phyloP scores from a whole-genome alignment of 345 rosid genomes.

The Barbarea vulgaris region DNA sequence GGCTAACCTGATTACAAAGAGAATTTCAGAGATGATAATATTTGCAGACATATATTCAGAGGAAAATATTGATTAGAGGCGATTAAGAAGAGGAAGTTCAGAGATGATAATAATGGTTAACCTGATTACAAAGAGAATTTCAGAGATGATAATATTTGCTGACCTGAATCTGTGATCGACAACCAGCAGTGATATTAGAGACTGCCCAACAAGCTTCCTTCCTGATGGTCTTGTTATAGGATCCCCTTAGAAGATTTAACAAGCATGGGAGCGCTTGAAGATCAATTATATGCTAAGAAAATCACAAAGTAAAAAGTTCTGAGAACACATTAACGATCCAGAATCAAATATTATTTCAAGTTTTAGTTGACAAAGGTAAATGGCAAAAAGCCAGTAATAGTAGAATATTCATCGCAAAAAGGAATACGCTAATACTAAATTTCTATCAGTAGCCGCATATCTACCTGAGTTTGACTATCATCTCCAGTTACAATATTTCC shows the following conservation, averaged over 20 bases:
- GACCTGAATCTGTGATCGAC: conserved; percentile 44
- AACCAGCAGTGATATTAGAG: conserved; percentile 54
- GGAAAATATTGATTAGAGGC: too few relatives aligned
- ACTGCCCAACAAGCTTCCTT: conserved; percentile 48
- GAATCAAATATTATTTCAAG: not conserved
- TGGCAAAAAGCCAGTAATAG: not conserved
- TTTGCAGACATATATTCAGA: too few relatives aligned
- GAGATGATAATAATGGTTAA: conserved; percentile 13
- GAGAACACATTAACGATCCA: conserved; percentile 10
- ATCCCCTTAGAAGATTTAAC: conserved; percentile 38
- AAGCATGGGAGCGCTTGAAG: conserved; percentile 45
- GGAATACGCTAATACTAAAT: not conserved
- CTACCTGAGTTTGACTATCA: conserved; percentile 44
- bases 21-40: not conserved
- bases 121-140: conserved; percentile 36
- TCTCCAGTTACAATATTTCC: conserved; percentile 44
- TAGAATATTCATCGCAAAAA: not conserved
- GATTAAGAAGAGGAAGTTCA: too few relatives aligned
- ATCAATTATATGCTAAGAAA: conserved; percentile 40
- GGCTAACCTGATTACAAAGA: conserved; percentile 42
- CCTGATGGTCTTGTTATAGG: conserved; percentile 40
- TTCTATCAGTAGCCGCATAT: conserved; percentile 1
- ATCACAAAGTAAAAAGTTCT: conserved; percentile 12
- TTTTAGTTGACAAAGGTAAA: not conserved
- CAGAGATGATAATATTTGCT: conserved; percentile 9